Percentiles rank a stretch among this genome's conserved stretches.
phyloP scores from a whole-genome alignment of 2,329 filamentous ascomycete genomes.

The Colletotrichum liaoningense region DNA sequence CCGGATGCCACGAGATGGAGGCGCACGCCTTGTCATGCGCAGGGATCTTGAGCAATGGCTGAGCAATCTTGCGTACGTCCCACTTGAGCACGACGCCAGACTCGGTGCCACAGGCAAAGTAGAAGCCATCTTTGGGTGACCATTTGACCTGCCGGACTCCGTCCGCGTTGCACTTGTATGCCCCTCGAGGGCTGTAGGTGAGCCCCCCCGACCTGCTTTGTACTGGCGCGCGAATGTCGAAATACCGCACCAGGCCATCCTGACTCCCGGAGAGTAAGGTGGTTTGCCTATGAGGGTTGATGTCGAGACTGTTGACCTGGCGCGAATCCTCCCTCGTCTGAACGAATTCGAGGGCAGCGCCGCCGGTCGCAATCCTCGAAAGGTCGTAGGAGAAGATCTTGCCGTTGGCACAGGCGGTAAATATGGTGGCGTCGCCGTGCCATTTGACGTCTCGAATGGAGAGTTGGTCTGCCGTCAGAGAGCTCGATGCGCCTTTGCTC shows the following conservation, averaged over 20 bases:
- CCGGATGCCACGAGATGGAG: conserved; percentile 74
- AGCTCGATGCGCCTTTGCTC: conserved; percentile 52
- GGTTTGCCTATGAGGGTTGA: conserved; percentile 69
- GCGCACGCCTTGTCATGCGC: conserved; percentile 71
- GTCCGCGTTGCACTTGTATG: conserved; percentile 65
- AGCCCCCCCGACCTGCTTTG: conserved; percentile 60
- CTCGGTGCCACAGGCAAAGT: conserved; percentile 74
- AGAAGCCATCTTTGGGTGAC: conserved; percentile 70
- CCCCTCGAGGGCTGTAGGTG: conserved; percentile 56
- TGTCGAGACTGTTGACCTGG: conserved; percentile 72
- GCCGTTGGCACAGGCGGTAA: conserved; percentile 73
- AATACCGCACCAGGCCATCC: conserved; percentile 71
- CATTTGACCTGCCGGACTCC: conserved; percentile 72
- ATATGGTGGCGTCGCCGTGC: conserved; percentile 65
- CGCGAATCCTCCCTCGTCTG: conserved; percentile 71
- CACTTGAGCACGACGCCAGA: conserved; percentile 72
- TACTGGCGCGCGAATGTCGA: conserved; percentile 65
- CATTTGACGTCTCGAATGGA: conserved; percentile 74
- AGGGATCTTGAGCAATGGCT: conserved; percentile 68
- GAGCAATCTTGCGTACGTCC: conserved; percentile 67
- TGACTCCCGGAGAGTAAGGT: conserved; percentile 73
- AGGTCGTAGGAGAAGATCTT: conserved; percentile 75
- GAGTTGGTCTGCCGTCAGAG: conserved; percentile 62
- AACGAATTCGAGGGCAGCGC: conserved; percentile 63
- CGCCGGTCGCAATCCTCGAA: conserved; percentile 57